Evolutionary conservation across 148 eudicot genomes (phyloP).

Genomic region (Chenopodium album): DNA sequence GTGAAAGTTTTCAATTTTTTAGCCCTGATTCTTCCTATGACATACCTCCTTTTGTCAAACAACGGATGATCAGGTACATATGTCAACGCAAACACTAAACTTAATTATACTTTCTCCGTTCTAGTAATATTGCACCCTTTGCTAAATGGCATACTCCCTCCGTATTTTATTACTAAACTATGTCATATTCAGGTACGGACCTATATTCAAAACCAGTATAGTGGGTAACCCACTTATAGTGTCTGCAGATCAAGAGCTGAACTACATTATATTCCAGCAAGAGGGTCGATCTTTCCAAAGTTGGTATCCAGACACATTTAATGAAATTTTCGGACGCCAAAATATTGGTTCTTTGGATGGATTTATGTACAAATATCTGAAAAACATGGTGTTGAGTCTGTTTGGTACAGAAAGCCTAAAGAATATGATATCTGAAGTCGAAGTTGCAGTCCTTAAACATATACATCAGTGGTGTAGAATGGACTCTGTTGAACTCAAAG

Average conservation of each 20-base stretch:
- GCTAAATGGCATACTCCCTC: no score
- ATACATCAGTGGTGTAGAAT: conserved; percentile 47
- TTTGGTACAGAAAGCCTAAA: conserved; percentile 78
- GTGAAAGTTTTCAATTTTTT: conserved; percentile 74
- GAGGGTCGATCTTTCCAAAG: conserved; percentile 70
- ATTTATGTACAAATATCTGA: conserved; percentile 76
- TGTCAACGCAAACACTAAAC: not conserved
- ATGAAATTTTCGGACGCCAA: conserved; percentile 60
- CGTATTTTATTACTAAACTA: no score
- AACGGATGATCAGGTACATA: conserved; percentile 63
- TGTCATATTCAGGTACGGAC: conserved; percentile 50
- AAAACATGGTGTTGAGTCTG: conserved; percentile 67
- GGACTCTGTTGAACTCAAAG: conserved; percentile 54
- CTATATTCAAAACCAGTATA: conserved; percentile 66
- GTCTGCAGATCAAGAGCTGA: conserved; percentile 65
- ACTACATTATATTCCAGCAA: conserved; percentile 58
- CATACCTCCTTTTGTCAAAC: conserved; percentile 58
- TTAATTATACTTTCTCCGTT: not conserved
- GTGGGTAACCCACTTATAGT: conserved; percentile 68
- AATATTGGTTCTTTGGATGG: conserved; percentile 76
- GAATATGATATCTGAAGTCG: conserved; percentile 74
- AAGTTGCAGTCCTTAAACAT: conserved; percentile 38
- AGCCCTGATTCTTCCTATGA: conserved; percentile 50
- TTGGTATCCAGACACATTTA: conserved; percentile 73
- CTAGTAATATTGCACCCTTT: no score